phyloP scores from a whole-genome alignment of 1,139 yeast species.

The Meyerozyma elateridarum region DNA sequence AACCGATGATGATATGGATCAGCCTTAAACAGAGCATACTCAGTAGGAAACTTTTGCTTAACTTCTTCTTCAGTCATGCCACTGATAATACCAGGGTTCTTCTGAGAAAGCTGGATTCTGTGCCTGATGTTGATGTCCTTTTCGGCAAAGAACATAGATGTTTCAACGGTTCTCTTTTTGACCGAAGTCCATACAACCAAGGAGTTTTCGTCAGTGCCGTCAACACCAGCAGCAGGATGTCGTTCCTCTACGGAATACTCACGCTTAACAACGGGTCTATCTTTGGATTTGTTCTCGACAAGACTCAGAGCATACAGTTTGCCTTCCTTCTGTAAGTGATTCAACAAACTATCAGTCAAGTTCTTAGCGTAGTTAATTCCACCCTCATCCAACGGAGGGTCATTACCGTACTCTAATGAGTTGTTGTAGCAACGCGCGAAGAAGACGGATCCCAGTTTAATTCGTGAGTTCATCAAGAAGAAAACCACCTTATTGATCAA shows the following conservation, averaged over 20 bases:
- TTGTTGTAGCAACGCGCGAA: conserved; percentile 79
- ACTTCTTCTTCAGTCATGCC: conserved; percentile 61
- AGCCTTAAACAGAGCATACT: conserved; percentile 55
- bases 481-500: conserved; percentile 84
- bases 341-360: conserved; percentile 32
- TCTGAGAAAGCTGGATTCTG: conserved; percentile 78
- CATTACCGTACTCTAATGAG: conserved; percentile 49
- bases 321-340: conserved; percentile 31
- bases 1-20: conserved; percentile 94
- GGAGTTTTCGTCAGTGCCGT: conserved; percentile 45
- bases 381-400: conserved; percentile 61
- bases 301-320: conserved; percentile 21
- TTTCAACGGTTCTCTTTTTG: conserved; percentile 74
- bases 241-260: conserved; percentile 22
- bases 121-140: conserved; percentile 56
- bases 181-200: conserved; percentile 91
- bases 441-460: conserved; percentile 80
- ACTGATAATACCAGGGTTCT: conserved; percentile 88
- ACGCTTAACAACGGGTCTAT: conserved; percentile 9
- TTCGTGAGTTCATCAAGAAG: conserved; percentile 81
- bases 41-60: conserved; percentile 57
- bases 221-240: conserved; percentile 47
- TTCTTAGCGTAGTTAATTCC: conserved; percentile 53
- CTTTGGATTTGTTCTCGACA: conserved; percentile 7
- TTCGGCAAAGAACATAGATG: conserved; percentile 64